Evolutionary conservation across 371 early-diverging fungal genomes (phyloP).

Genomic region (Apophysomyces ossiformis): DNA sequence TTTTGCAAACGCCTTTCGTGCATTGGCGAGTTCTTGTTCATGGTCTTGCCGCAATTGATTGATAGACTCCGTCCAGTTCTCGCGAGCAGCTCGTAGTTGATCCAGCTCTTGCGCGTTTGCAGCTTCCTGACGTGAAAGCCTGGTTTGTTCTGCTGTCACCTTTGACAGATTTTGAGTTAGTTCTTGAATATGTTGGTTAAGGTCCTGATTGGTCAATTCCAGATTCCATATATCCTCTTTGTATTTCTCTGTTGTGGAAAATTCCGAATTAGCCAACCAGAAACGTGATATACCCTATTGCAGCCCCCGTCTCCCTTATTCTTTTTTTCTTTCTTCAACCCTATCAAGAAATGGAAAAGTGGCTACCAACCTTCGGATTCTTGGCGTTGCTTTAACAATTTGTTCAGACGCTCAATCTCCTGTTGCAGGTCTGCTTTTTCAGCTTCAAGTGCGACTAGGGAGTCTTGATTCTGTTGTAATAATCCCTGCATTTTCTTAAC

Average conservation of each 20-base stretch:
- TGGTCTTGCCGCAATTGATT: conserved; percentile 23
- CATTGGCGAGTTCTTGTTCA: conserved; percentile 21
- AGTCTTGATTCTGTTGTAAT: conserved; percentile 56
- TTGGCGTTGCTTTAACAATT: conserved; percentile 52
- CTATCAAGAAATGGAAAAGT: background rate
- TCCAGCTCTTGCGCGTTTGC: conserved; percentile 45
- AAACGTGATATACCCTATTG: background rate
- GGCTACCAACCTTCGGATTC: conserved; percentile 51
- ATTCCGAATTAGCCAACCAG: background rate
- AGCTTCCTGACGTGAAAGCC: conserved; percentile 49
- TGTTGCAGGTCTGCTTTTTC: conserved; percentile 60
- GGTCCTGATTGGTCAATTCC: conserved; percentile 43
- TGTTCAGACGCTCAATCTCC: conserved; percentile 54
- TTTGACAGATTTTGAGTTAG: conserved; percentile 49
- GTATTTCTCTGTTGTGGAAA: conserved; percentile 24
- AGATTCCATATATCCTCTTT: conserved; percentile 48
- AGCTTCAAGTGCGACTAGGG: conserved; percentile 53
- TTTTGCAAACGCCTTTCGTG: conserved; percentile 23
- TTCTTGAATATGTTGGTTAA: conserved; percentile 49
- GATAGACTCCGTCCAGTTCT: conserved; percentile 22
- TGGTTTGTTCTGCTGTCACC: conserved; percentile 49
- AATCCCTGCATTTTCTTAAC: conserved; percentile 44
- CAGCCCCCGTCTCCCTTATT: no score
- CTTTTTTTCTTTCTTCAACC: no score
- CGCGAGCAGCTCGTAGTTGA: conserved; percentile 20